These are phyloP conservation scores for Russula abietina DNA, from an alignment of 768 basidiomycete species.

Conservation along the genomic window DNA sequence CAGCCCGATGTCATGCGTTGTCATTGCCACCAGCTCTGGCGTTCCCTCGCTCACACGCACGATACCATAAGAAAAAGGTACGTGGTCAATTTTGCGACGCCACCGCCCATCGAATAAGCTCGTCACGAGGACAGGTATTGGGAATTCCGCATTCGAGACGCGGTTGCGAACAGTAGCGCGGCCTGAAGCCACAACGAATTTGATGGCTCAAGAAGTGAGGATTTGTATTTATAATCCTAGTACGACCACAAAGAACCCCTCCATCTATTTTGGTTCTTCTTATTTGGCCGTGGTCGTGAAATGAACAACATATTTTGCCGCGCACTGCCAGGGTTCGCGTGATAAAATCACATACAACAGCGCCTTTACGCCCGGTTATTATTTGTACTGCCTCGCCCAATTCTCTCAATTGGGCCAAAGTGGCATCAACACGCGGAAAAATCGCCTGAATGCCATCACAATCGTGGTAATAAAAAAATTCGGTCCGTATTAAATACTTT, in stretches of 20 bases:
- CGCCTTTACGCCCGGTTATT: constrained; percentile 3
- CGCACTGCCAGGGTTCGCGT: not conserved
- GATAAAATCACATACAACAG: constrained; percentile 5
- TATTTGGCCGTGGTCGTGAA: not conserved
- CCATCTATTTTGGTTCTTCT: not conserved
- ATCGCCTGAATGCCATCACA: not conserved
- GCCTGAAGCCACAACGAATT: constrained; percentile 1
- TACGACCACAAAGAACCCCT: not conserved
- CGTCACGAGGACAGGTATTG: constrained; percentile 50
- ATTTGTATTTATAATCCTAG: constrained; percentile 1
- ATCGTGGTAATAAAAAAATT: not conserved
- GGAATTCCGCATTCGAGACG: constrained; percentile 64
- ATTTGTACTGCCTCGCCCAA: constrained; percentile 16
- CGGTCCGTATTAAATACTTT: not conserved
- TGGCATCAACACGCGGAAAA: constrained; percentile 6
- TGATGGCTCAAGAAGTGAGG: not conserved
- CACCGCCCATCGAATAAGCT: constrained; percentile 21
- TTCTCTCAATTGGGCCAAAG: constrained; percentile 3
- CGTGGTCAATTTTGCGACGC: constrained; percentile 24
- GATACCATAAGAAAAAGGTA: constrained; percentile 77
- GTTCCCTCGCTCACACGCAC: constrained; percentile 56
- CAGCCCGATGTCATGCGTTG: not conserved
- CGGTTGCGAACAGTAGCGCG: constrained; percentile 22
- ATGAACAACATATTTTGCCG: not conserved
- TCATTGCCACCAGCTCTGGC: constrained; percentile 52